Evolutionary conservation across 768 basidiomycete species (phyloP), one percentile per base, ranked within the genome.

Genomic region (Cubamyces lactineus): DNA sequence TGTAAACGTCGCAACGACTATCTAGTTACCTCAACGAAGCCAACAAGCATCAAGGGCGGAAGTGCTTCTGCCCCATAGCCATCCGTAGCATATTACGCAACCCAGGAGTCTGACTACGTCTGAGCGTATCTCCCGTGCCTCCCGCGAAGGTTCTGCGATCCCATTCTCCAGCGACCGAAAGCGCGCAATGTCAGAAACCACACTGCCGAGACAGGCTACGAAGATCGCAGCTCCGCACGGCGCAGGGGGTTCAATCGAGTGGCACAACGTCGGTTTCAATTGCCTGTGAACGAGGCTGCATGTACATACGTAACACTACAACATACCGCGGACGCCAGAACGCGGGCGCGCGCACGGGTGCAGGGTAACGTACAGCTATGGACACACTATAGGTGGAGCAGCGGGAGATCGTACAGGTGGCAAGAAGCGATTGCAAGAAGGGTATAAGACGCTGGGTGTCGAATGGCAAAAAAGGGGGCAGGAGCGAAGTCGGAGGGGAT

Each of bases 401-500:
- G 41, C 46, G 40, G 56, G 45, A 48, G 56, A 57, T 57, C 56
- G 47, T 57, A 49, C 51, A 53, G 34, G 59, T 23, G 19, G 47
- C 55, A 45, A 39, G 53, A n/a, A 16, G 42, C 28, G 28, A 28
- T 3, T 28, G 28, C 41, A 47, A 43, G 53, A 19, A 21, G 28
- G 23, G 57, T 39, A 51, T 17, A 34, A n/a, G 49, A 30, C 34
- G n/a, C 17, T 43, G 39, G 28, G 16, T 7, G 13, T 40, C 52
- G 52, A 23, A 40, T 30, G 16, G 24, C 28, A 39, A 41, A 53
- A 42, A 30, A n/a, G 53, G 39, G 42, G 47, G 38, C 23, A 30
- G 19, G 54, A 19, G 45, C 53, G 57, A 53, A 45, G 39, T 38
- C 34, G 50, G 52, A 58, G 50, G 59, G 57, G 60, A 66, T 71